Evolutionary conservation across 2,329 filamentous ascomycete genomes (phyloP), one percentile per base, ranked within the genome.

Genomic region (Trichoderma atroviride): DNA sequence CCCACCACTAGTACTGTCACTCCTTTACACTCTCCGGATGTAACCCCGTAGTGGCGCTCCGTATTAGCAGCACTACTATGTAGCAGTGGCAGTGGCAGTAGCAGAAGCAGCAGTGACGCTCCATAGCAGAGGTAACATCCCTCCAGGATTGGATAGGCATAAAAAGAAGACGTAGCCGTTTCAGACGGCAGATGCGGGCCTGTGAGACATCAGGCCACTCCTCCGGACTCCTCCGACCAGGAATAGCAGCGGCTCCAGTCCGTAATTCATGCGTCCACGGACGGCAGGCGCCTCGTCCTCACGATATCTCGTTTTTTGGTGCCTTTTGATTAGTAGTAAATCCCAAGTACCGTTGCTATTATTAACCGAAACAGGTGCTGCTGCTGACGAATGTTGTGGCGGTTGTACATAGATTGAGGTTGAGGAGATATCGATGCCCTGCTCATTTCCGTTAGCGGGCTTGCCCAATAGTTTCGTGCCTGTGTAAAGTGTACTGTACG

Each of bases 181-280:
- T 58, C 55, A 59, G 35, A 43, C 57, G 35, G 57, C 10, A 43
- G 22, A 27, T 29, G 35, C 57, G 40, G 40, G 29, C 55, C 37
- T 64, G 55, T 67, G 63, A 67, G 63, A 67, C 63, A 67, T 67
- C 63, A 59, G 63, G 40, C 55, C 63, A 59, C 55, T 16, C 24
- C 53, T 33, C 50, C 50, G 11, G n/a, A 14, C 33, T 56, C 52
- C 35, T 7, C n/a, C 50, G 22, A 43, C 61, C 35, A 64, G 35
- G 19, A 55, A 43, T 11, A 19, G 50, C 24, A 55, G 29, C 7
- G 33, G 50, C 33, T 37, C 61, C 24, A n/a, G 40, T 10, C 37
- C 31, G 16, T 53, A 29, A 63, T 53, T 65, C 16, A 57, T 57
- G 35, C 53, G 47, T 24, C 47, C 47, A 50, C n/a, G 4, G 47